Base-by-base conservation (phyloP, 345 rosid species). In the Eucalyptus globulus region DNA sequence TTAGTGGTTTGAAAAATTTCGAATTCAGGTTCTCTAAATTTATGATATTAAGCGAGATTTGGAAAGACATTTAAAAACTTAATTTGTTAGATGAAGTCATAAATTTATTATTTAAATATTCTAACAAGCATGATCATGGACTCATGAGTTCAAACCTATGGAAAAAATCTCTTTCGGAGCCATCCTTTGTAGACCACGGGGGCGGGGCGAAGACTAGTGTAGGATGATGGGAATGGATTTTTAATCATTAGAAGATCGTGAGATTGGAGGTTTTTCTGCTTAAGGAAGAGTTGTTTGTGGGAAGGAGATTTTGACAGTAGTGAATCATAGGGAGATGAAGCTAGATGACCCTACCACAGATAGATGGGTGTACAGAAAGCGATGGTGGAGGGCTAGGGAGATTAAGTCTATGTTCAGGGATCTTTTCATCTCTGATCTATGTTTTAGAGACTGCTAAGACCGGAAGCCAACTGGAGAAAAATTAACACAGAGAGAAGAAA, bases 11-110 rank as follows among this genome's bases (percentile, higher is more conserved):
- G 62, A 56, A 56, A 56, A 22, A 9, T 56, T 56, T 56, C 3
- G 1, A 22, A 19, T 1, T 53, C 1, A 1, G 0, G 9, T 10
- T 24, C 2, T 56, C 1, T 10, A 24, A 56, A 15, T 14, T 56
- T 53, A 0, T 53, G 0, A 53, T 8, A 53, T 53, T 2, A 53
- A 2, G 26, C 0, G 2, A 53, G 11, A 53, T 53, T 21, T 53
- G 58, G 0, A 53, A 53, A 53, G 2, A 21, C 11, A 2, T 21
- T 24, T 56, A 56, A 56, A 56, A 56, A 22, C 1, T 56, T 24
- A 24, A 56, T 22, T 56, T 56, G 13, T 56, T 56, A 56, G 13
- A 56, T 9, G 13, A 56, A 56, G 4, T 56, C 0, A 56, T 22
- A 10, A 4, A 56, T 56, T 56, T 9, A 56, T 56, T 56, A 24